These are phyloP conservation scores for Hypomyces perniciosus DNA, from an alignment of 2,329 filamentous ascomycete genomes.

Conservation along the genomic window DNA sequence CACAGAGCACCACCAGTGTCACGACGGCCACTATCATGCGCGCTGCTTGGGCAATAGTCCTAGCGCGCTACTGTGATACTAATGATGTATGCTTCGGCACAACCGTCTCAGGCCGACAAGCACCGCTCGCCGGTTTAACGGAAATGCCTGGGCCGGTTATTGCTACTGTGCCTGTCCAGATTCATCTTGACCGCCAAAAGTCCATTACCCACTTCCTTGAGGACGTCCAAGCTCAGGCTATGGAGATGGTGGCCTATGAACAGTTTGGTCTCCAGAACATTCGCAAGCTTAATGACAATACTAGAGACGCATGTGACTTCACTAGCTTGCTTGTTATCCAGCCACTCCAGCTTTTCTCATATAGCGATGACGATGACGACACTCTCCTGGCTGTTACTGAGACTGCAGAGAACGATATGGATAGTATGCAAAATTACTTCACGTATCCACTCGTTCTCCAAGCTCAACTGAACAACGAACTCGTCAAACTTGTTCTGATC, in stretches of 20 bases:
- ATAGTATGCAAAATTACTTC: neutral
- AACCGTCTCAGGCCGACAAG: constrained; percentile 15
- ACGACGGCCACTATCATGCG: constrained; percentile 13
- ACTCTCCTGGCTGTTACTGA: neutral
- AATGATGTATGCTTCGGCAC: constrained; percentile 19
- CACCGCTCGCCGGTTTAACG: constrained; percentile 5
- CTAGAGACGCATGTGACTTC: neutral
- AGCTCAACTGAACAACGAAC: neutral
- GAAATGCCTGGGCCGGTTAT: constrained; percentile 11
- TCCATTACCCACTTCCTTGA: neutral
- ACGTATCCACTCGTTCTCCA: neutral
- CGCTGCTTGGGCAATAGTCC: constrained; percentile 18
- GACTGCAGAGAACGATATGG: neutral
- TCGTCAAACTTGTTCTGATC: neutral
- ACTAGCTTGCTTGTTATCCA: constrained; percentile 1
- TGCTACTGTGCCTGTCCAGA: constrained; percentile 13
- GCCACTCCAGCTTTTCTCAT: neutral
- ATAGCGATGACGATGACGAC: neutral
- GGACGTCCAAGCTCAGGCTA: constrained; percentile 12
- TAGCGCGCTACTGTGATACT: constrained; percentile 12
- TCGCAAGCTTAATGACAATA: neutral
- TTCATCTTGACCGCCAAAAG: constrained; percentile 6
- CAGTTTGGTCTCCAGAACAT: constrained; percentile 15
- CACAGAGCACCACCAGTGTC: neutral
- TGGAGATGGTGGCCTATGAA: constrained; percentile 17